phyloP scores from a whole-genome alignment of 2,329 filamentous ascomycete genomes.

The Phialophora macrospora region DNA sequence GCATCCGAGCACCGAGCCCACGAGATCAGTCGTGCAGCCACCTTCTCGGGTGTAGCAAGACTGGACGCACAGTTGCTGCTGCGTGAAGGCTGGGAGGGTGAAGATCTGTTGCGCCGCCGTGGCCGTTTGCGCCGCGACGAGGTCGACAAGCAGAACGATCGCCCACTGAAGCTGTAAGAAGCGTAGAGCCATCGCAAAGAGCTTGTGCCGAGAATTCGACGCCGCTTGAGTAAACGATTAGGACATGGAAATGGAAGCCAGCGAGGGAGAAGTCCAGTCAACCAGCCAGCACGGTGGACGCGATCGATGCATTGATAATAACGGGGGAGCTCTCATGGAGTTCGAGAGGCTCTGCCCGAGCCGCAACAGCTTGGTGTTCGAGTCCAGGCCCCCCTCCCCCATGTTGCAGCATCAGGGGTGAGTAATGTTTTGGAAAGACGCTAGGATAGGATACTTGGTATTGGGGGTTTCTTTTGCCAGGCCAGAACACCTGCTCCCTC shows the following conservation, averaged over 20 bases:
- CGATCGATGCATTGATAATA: background rate
- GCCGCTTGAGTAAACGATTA: no score
- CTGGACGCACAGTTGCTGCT: slow-evolving; percentile 19
- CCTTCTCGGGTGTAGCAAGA: slow-evolving; percentile 3
- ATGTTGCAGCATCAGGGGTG: background rate
- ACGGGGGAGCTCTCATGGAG: background rate
- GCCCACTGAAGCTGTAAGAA: background rate
- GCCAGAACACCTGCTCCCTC: no score
- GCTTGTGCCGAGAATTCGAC: background rate
- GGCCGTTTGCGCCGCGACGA: slow-evolving; percentile 11
- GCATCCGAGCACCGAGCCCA: slow-evolving; percentile 12
- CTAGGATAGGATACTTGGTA: no score
- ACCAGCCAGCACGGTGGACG: background rate
- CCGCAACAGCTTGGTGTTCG: background rate
- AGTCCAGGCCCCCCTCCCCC: background rate
- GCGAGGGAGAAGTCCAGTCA: background rate
- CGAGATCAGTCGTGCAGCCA: slow-evolving; percentile 14
- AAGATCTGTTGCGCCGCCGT: slow-evolving; percentile 8
- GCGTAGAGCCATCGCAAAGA: background rate
- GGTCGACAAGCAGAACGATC: background rate
- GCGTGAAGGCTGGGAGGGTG: slow-evolving; percentile 11
- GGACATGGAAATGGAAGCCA: no score
- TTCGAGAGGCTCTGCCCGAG: background rate
- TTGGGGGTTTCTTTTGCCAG: background rate
- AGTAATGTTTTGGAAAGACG: background rate